phyloP scores from a whole-genome alignment of 768 basidiomycete genomes.

The Phanerochaete carnosa region DNA sequence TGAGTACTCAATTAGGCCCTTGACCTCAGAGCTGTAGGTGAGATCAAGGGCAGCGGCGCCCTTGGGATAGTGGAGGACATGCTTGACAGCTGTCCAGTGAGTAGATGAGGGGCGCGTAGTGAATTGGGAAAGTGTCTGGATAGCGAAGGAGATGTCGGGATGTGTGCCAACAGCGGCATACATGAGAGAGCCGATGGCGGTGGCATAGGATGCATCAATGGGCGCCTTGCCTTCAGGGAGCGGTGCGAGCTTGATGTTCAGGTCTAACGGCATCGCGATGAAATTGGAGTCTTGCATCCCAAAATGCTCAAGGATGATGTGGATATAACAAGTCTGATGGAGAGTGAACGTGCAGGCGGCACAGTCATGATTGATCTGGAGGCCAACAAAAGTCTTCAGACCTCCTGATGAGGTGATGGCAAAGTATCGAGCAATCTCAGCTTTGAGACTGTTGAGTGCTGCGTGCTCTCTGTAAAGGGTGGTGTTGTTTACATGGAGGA shows the following conservation, averaged over 20 bases:
- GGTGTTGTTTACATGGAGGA: conserved; percentile 32
- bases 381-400: conserved; percentile 26
- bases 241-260: conserved; percentile 20
- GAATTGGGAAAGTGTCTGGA: conserved; percentile 23
- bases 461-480: not conserved
- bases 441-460: conserved; percentile 11
- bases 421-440: conserved; percentile 18
- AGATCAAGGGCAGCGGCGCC: conserved; percentile 28
- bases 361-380: conserved; percentile 26
- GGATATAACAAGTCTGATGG: conserved; percentile 24
- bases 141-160: conserved; percentile 31
- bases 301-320: conserved; percentile 23
- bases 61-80: conserved; percentile 33
- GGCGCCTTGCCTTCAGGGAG: not conserved
- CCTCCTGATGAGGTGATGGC: conserved; percentile 21
- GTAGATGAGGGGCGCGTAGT: conserved; percentile 18
- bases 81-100: conserved; percentile 38
- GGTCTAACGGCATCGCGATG: conserved; percentile 30
- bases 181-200: conserved; percentile 24
- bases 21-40: conserved; percentile 23
- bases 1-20: conserved; percentile 27
- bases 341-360: conserved; percentile 18
- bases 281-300: conserved; percentile 28
- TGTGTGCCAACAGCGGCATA: conserved; percentile 28
- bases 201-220: conserved; percentile 14